These are phyloP conservation scores for Penicillium sp. DNA, from an alignment of 2,329 filamentous ascomycete species.

Conservation along the genomic window DNA sequence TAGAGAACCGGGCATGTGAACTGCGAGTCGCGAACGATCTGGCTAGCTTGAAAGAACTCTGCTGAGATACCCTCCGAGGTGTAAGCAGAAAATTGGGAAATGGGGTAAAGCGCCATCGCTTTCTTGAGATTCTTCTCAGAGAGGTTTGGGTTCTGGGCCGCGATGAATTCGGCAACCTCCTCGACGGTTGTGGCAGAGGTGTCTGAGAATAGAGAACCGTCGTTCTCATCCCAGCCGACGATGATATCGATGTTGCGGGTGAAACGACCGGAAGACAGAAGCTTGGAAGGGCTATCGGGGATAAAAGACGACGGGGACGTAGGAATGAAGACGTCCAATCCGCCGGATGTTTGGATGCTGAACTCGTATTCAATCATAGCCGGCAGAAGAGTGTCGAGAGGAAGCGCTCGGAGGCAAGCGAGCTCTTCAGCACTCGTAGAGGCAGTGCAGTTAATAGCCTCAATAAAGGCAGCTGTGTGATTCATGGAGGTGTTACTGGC, in stretches of 20 bases:
- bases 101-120: conserved; percentile 7
- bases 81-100: not conserved
- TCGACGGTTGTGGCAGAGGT: not conserved
- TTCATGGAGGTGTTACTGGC: conserved; percentile 3
- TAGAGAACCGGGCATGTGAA: conserved; percentile 6
- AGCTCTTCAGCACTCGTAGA: conserved; percentile 6
- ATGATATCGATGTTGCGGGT: conserved; percentile 11
- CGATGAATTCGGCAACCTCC: not conserved
- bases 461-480: conserved; percentile 6
- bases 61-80: conserved; percentile 2
- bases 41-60: conserved; percentile 10
- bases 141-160: not conserved
- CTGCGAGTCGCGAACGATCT: conserved; percentile 4
- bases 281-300: conserved; percentile 9
- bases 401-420: conserved; percentile 6
- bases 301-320: conserved; percentile 10
- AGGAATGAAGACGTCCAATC: conserved; percentile 7
- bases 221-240: conserved; percentile 11
- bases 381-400: conserved; percentile 1
- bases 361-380: conserved; percentile 5
- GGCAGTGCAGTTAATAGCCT: conserved; percentile 6
- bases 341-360: not conserved
- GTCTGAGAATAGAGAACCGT: conserved; percentile 6
- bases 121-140: conserved; percentile 1
- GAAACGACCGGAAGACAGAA: conserved; percentile 10